Evolutionary conservation across 805 yeast species (phyloP), one percentile per base, ranked within the genome.

Genomic region (Ogataea methylovora): DNA sequence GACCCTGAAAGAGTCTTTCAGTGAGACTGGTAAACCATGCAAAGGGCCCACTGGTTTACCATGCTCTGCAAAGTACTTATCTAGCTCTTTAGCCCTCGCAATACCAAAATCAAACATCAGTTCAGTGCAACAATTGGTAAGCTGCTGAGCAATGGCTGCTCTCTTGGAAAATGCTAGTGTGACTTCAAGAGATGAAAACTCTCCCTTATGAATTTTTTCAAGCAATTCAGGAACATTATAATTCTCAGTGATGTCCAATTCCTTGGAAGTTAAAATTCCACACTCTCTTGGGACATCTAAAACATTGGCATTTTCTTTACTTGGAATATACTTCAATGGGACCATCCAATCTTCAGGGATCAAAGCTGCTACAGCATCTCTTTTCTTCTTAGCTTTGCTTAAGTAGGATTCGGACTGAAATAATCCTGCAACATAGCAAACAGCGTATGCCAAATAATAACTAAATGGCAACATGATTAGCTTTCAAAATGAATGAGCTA

Each of bases 1-100:
- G 43, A 61, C 64, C 35, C 39, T 40, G 32, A 48, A 37, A 37
- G 67, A 72, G 42, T 69, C 79, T 40, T 78, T 78, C 35, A 78
- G 60, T 1, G 82, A 74, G 22, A 78, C 58, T 3, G 54, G 54
- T n/a, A 49, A 32, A 6, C 54, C 54, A 31, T 49, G 54, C 18
- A 49, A 36, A 10, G 49, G 49, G 4, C 54, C 57, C 8, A 40
- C 28, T 3, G 35, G 29, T 19, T 39, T 37, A 10, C 46, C 51
- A 4, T 41, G 32, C 6, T 31, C 28, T 9, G 22, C 25, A 15
- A 39, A 42, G 24, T 41, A 28, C 6, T 28, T 28, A 35, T 50
- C 54, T 15, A 49, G 37, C 8, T 37, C 27, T 30, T 35, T 36
- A 3, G 60, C 58, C 17, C 41, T 37, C 15, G 33, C 39, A 18